Evolutionary conservation across 345 rosid genomes (phyloP), one percentile per base, ranked within the genome.

Genomic region (Tarenaya hassleriana): DNA sequence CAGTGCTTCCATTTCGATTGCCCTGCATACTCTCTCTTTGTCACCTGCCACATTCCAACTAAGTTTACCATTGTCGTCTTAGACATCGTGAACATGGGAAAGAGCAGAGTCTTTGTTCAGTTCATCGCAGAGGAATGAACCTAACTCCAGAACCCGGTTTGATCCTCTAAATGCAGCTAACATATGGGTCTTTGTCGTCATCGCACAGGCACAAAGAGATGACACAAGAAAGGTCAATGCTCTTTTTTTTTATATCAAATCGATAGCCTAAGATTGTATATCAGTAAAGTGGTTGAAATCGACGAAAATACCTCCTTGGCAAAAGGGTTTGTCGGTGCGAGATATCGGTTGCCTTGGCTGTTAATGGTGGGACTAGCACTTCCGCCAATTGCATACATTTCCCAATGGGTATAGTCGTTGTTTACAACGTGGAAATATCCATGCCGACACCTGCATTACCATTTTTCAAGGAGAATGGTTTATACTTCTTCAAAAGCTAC

Each of bases 381-480:
- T 54, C 99, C 97, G 54, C 99, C 97, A 17, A 94, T 88, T 16
- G 97, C 99, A 69, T 94, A 88, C 99, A 94, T 94, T 40, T 70
- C 81, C 99, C 99, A 94, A 50, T 94, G 97, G 16, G 97, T 86
- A 50, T 94, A 94, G 73, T 94, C 99, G 17, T 94, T 94, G 89
- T 94, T 94, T 41, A 94, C 95, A 18, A 94, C 87, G 35, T 94
- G 97, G 86, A 94, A 88, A 63, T 88, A 94, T 10, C 99, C 99
- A 17, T 85, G 94, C 47, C 97, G 68, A 71, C 99, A 94, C 71
- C 98, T 92, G 88, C 63, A 67, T 63, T 11, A 19, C 17, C 31
- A 34, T 0, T 24, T 16, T 10, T 2, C n/a, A n/a, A n/a, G n/a
- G n/a, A n/a, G n/a, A n/a, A n/a, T n/a, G n/a, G n/a, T n/a, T n/a